Percentiles rank a stretch among this genome's conserved stretches.
These are phyloP conservation scores for Petrea volubilis DNA, from an alignment of 257 asterid genomes.

Conservation along the genomic window DNA sequence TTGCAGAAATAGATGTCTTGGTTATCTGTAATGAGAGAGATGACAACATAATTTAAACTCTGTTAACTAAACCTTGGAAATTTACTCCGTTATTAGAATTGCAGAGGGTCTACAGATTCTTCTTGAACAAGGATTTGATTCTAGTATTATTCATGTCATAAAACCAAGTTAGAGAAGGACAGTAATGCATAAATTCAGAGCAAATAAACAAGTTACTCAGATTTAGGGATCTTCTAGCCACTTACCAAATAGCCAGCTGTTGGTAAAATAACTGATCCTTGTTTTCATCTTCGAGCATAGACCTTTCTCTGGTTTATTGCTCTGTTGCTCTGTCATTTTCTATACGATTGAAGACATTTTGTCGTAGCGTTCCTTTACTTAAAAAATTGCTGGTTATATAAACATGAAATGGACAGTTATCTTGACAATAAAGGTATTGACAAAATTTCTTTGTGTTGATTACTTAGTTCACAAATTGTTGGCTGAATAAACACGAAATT, in stretches of 20 bases:
- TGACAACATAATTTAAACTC: not conserved
- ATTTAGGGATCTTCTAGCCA: not conserved
- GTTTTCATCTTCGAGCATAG: not conserved
- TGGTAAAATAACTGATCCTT: not conserved
- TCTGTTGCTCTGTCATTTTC: not conserved
- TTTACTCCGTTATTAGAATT: not conserved
- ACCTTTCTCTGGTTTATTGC: not conserved
- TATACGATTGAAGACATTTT: not conserved
- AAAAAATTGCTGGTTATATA: too few species aligned
- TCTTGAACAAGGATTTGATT: not conserved
- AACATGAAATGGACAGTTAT: too few species aligned
- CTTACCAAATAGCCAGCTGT: constrained; percentile 1
- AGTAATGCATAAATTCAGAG: not conserved
- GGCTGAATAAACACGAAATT: not conserved
- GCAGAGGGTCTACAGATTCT: not conserved
- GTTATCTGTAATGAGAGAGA: not conserved
- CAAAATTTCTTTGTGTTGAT: not conserved
- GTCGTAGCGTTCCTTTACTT: not conserved
- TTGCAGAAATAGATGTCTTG: not conserved
- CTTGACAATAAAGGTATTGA: too few species aligned
- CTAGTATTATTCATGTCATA: not conserved
- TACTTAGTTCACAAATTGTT: not conserved
- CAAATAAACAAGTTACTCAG: not conserved
- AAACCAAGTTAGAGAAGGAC: not conserved
- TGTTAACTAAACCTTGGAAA: not conserved